Evolutionary conservation across 805 yeast species (phyloP).

Genomic region (Ogataea angusta): DNA sequence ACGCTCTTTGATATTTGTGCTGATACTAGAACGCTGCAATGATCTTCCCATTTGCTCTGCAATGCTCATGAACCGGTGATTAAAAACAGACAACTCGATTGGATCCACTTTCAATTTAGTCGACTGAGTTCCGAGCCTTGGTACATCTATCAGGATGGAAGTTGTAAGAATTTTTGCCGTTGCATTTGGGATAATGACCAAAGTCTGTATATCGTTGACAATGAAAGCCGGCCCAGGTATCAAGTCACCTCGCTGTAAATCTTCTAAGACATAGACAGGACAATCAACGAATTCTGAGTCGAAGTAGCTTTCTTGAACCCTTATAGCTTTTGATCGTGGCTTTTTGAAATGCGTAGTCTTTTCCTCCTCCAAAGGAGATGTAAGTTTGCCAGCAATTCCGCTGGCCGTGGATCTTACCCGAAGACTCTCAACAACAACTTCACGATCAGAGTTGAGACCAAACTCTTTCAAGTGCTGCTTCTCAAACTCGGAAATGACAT

Average conservation of each 20-base stretch:
- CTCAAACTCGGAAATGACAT: slow-evolving; percentile 44
- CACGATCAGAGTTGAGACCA: slow-evolving; percentile 57
- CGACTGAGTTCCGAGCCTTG: slow-evolving; percentile 27
- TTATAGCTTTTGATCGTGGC: slow-evolving; percentile 45
- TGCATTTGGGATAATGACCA: slow-evolving; percentile 33
- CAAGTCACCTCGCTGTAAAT: slow-evolving; percentile 47
- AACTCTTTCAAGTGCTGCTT: slow-evolving; percentile 63
- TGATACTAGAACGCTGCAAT: slow-evolving; percentile 41
- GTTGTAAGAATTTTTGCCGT: slow-evolving; percentile 31
- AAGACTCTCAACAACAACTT: slow-evolving; percentile 63
- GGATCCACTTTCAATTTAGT: slow-evolving; percentile 41
- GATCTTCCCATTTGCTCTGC: slow-evolving; percentile 49
- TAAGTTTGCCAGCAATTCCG: slow-evolving; percentile 42
- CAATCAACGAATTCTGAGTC: slow-evolving; percentile 47
- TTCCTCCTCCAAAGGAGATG: slow-evolving; percentile 6
- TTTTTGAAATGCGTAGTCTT: slow-evolving; percentile 21
- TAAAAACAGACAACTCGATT: slow-evolving; percentile 41
- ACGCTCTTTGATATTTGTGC: slow-evolving; percentile 46
- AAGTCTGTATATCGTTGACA: slow-evolving; percentile 36
- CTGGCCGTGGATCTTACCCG: slow-evolving; percentile 62
- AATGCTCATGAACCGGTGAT: slow-evolving; percentile 47
- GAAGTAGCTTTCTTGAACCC: slow-evolving; percentile 34
- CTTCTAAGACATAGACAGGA: slow-evolving; percentile 50
- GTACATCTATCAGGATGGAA: slow-evolving; percentile 30
- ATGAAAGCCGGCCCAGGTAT: slow-evolving; percentile 47